Conservation (phyloP, 2,329 filamentous ascomycete genomes). For the Colletotrichum scovillei region DNA sequence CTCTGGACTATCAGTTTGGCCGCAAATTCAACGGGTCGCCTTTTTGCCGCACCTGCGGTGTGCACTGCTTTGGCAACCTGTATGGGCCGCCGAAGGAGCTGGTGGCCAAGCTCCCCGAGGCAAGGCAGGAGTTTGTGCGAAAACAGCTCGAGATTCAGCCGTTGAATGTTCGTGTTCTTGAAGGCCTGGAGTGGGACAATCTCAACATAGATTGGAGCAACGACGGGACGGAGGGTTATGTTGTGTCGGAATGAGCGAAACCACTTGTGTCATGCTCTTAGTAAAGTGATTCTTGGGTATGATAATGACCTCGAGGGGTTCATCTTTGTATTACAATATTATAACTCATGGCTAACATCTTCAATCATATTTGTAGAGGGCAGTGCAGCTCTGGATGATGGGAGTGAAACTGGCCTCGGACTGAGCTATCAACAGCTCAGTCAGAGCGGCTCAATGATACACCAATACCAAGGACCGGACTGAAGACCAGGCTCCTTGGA, state of each 20-base stretch:
- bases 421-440: not conserved
- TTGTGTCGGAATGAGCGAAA: not conserved
- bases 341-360: not conserved
- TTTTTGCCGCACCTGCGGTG: conserved; percentile 45
- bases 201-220: conserved; percentile 14
- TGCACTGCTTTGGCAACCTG: conserved; percentile 41
- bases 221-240: conserved; percentile 20
- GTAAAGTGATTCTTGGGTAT: not conserved
- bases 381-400: not conserved
- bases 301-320: not conserved
- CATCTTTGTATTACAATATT: not conserved
- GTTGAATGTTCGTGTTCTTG: conserved; percentile 24
- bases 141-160: conserved; percentile 34
- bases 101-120: conserved; percentile 41
- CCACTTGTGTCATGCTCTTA: not conserved
- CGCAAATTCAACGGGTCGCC: conserved; percentile 37
- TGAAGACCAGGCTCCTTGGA: not conserved
- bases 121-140: conserved; percentile 38
- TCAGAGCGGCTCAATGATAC: not conserved
- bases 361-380: not conserved
- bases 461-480: not conserved
- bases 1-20: conserved; percentile 41
- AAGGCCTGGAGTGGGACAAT: conserved; percentile 15
- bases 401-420: not conserved
- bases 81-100: conserved; percentile 44